phyloP scores from a whole-genome alignment of 331 rosid genomes.

The Rhamnella rubrinervis region DNA sequence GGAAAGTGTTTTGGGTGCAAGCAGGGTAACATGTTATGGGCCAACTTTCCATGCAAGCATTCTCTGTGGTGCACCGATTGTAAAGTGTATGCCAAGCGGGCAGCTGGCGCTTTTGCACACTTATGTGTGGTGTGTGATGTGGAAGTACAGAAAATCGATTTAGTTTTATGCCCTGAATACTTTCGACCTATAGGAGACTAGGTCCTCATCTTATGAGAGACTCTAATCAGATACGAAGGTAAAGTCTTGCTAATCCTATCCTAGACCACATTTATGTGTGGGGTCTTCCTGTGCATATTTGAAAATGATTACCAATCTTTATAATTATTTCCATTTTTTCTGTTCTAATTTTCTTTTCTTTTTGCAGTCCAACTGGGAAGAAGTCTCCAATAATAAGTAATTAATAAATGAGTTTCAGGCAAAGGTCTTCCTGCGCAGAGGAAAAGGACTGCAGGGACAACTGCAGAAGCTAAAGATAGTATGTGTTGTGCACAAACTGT shows the following conservation, averaged over 20 bases:
- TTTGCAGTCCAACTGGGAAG: constrained; percentile 19
- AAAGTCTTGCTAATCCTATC: neutral
- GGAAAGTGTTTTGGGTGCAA: constrained; percentile 39
- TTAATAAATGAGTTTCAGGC: constrained; percentile 2
- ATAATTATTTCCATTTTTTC: neutral
- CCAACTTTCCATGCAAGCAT: constrained; percentile 44
- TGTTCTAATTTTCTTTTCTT: neutral
- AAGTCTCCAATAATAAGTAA: neutral
- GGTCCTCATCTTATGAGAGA: neutral
- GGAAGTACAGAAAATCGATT: constrained; percentile 25
- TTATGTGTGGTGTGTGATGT: constrained; percentile 38
- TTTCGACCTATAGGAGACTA: neutral
- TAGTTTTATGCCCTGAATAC: neutral
- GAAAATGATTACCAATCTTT: neutral
- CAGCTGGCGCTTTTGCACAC: constrained; percentile 27
- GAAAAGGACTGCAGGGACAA: neutral
- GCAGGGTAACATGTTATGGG: constrained; percentile 29
- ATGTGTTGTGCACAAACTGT: neutral
- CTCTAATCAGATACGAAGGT: constrained; percentile 22
- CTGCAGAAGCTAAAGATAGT: neutral
- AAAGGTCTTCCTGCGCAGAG: constrained; percentile 6
- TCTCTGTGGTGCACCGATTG: constrained; percentile 43
- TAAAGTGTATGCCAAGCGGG: constrained; percentile 25
- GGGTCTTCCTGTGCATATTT: neutral
- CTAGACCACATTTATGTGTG: no score